Conservation (phyloP, 495 filamentous ascomycete genomes). For the Thermochaetoides thermophila region DNA sequence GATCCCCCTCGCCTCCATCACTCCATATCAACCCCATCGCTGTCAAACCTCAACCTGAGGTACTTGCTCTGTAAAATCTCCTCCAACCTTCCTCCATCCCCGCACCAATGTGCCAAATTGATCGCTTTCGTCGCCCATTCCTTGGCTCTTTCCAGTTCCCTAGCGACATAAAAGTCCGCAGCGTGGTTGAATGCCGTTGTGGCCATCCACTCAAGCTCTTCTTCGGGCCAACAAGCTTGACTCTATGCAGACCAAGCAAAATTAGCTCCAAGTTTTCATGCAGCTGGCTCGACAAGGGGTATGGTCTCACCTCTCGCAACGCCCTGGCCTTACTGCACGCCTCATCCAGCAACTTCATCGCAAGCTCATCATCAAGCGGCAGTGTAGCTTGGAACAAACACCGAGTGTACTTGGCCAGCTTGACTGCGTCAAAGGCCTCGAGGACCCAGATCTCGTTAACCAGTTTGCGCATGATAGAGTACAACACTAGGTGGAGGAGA, state of each 20-base stretch:
- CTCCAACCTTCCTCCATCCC: constrained; percentile 38
- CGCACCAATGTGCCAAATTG: constrained; percentile 40
- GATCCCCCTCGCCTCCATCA: no score
- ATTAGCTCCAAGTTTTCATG: no score
- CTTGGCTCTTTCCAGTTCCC: constrained; percentile 40
- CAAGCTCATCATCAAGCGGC: constrained; percentile 24
- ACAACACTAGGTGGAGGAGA: constrained; percentile 22
- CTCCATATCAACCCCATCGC: background rate
- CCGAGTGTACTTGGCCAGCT: constrained; percentile 55
- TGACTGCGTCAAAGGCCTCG: constrained; percentile 33
- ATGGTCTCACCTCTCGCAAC: constrained; percentile 26
- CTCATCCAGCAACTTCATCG: constrained; percentile 43
- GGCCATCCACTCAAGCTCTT: constrained; percentile 68
- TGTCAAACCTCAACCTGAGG: constrained; percentile 33
- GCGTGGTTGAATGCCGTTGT: constrained; percentile 61
- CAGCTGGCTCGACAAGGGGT: no score
- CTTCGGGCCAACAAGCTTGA: constrained; percentile 41
- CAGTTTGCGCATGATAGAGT: constrained; percentile 41
- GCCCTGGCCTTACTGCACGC: constrained; percentile 34
- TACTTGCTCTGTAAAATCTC: constrained; percentile 39
- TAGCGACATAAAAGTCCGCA: constrained; percentile 50
- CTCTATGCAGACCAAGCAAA: constrained; percentile 12
- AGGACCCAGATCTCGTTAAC: constrained; percentile 47
- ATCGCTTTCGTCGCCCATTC: constrained; percentile 55
- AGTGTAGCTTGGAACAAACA: constrained; percentile 56